Conservation (phyloP, 257 asterid genomes). For the Gardenia jasminoides region DNA sequence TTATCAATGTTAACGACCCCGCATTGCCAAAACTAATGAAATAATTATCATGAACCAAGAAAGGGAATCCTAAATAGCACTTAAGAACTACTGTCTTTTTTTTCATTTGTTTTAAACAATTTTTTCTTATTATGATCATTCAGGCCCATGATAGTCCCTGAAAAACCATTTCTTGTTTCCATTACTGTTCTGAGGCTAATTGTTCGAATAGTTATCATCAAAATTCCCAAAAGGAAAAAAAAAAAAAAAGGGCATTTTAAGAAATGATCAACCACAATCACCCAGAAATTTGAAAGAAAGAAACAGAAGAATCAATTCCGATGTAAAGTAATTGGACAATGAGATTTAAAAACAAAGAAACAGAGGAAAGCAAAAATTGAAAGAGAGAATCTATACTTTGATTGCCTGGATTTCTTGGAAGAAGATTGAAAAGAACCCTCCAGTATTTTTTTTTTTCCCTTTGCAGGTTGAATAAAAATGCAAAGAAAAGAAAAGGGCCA, state of each 20-base stretch:
- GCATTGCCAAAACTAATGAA: not conserved
- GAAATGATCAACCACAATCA: not conserved
- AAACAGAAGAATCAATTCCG: not conserved
- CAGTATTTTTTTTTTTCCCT: too few species aligned
- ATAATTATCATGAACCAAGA: not conserved
- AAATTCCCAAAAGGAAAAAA: not conserved
- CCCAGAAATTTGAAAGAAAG: too few species aligned
- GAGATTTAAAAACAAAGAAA: not conserved
- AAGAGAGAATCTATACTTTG: slow-evolving; percentile 30
- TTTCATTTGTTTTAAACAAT: too few species aligned
- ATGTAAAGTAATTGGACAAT: not conserved
- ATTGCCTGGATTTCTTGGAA: slow-evolving; percentile 33
- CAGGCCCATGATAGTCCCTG: not conserved
- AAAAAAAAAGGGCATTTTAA: not conserved
- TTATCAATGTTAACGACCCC: not conserved
- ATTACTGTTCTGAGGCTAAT: not conserved
- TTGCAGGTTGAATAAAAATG: not conserved
- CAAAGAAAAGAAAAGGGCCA: not conserved
- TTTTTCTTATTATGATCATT: not conserved
- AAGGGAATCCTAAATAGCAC: not conserved
- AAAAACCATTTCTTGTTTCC: not conserved
- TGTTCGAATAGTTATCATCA: not conserved
- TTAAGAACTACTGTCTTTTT: too few species aligned
- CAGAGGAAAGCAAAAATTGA: not conserved
- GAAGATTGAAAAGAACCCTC: slow-evolving; percentile 30